Base-by-base conservation (phyloP, 2,329 filamentous ascomycete genomes). In the Fusarium sp. region DNA sequence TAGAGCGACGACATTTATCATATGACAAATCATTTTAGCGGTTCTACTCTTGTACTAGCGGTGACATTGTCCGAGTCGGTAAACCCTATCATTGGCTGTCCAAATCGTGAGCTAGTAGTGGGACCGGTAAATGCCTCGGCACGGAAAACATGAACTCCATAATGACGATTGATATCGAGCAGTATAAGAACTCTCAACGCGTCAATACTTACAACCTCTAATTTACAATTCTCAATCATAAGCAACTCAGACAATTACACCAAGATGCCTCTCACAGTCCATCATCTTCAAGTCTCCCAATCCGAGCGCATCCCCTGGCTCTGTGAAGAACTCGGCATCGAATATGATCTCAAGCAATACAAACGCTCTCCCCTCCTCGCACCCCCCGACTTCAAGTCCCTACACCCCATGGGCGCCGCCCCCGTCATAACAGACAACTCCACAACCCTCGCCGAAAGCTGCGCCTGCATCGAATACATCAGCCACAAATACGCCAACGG, bases 241-340 rank as follows among this genome's bases (percentile, higher is more conserved):
- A 9, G 9, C 2, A 31, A 9, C 5, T 5, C 3, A 15, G 8
- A 3, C 20, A 25, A 25, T 15, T 25, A 11, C 27, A n/a, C 25
- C 35, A 62, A 25, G 18, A 76, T 76, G 75, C n/a, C 52, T 15
- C 78, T 87, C 46, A 80, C 78, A 35, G 72, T 89, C 25, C 87
- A 89, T 75, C 87, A 90, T 72, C 85, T 89, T n/a, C 81, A 84
- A 49, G 74, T 83, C 77, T 89, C 88, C 15, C 89, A 92, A 77
- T 91, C 89, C 39, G 90, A 92, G 77, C 88, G 90, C 44, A 84
- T 92, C 56, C 81, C 87, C 75, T 92, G 88, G 86, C 86, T 92
- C 49, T 88, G 88, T 77, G 90, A 92, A 78, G 90, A 92, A 78
- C 86, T 92, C 22, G 79, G 80, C 52, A 79, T 92, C 56, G 76